Percentiles rank a stretch among this genome's conserved stretches.
These are phyloP conservation scores for Drechslerella coelobrocha DNA, from an alignment of 2,329 filamentous ascomycete species.

Conservation along the genomic window DNA sequence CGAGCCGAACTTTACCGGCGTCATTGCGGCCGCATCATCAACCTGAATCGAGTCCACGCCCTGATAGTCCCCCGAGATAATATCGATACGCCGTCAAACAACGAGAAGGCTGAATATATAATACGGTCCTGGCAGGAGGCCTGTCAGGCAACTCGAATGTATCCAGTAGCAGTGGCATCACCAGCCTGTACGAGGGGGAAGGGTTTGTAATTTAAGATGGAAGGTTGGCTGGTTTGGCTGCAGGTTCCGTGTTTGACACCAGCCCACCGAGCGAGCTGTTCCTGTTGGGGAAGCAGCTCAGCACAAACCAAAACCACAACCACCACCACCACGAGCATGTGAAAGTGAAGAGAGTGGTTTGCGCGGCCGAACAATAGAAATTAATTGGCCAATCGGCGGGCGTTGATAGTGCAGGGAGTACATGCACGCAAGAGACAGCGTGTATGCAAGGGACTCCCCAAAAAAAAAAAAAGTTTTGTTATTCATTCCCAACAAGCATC, in stretches of 20 bases:
- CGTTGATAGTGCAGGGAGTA: background rate
- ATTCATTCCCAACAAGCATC: conserved; percentile 3
- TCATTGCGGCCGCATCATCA: conserved; percentile 38
- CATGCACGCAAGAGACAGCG: no score
- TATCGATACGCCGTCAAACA: background rate
- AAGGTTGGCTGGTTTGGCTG: background rate
- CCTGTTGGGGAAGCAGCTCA: no score
- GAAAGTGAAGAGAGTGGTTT: background rate
- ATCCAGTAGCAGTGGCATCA: conserved; percentile 2
- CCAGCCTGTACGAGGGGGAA: background rate
- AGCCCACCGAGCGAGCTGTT: background rate
- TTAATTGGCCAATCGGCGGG: conserved; percentile 1
- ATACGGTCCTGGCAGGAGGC: background rate
- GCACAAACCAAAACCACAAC: no score
- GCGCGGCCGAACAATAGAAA: background rate
- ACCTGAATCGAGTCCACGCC: background rate
- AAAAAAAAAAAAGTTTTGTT: background rate
- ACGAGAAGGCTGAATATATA: background rate
- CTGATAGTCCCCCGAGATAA: no score
- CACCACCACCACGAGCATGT: background rate
- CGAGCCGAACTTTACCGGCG: conserved; percentile 15
- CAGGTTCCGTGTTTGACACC: conserved; percentile 3
- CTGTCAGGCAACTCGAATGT: background rate
- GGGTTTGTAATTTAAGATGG: background rate
- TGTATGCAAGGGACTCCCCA: background rate